These are phyloP conservation scores for Kluyveromyces sp. DNA, from an alignment of 1,139 yeast species.

Conservation along the genomic window DNA sequence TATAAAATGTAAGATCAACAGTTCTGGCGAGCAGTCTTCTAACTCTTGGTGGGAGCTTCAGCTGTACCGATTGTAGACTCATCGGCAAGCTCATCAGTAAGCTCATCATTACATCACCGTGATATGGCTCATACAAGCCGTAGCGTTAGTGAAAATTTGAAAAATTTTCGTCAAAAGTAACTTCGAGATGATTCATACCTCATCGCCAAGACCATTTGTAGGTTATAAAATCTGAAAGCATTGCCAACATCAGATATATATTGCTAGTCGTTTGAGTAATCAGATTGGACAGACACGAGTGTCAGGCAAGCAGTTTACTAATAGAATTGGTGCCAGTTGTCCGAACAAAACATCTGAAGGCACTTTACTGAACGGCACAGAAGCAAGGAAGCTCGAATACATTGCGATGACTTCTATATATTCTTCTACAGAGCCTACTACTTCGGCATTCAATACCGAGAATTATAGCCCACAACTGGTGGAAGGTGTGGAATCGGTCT, in stretches of 20 bases:
- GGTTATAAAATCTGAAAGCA: no score
- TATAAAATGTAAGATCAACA: no score
- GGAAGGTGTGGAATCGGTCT: conserved; percentile 72
- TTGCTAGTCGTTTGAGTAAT: no score
- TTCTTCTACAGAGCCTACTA: conserved; percentile 23
- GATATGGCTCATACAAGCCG: neutral
- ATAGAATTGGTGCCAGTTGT: neutral
- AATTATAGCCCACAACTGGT: conserved; percentile 45
- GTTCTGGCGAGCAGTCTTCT: no score
- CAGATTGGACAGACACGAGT: neutral
- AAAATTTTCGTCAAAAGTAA: neutral
- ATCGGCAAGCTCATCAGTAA: no score
- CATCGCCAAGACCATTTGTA: neutral
- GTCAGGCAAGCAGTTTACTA: no score
- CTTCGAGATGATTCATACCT: neutral
- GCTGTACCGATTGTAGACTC: no score
- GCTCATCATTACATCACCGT: neutral
- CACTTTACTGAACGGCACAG: no score
- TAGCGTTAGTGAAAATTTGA: neutral
- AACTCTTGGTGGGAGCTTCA: no score
- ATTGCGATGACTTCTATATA: conserved; percentile 10
- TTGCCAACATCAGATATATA: no score
- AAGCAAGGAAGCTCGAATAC: no score
- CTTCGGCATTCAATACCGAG: conserved; percentile 24
- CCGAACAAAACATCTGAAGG: no score